Base-by-base conservation (phyloP, 1,284 basidiomycete genomes). In the Farysia itapuensis region DNA sequence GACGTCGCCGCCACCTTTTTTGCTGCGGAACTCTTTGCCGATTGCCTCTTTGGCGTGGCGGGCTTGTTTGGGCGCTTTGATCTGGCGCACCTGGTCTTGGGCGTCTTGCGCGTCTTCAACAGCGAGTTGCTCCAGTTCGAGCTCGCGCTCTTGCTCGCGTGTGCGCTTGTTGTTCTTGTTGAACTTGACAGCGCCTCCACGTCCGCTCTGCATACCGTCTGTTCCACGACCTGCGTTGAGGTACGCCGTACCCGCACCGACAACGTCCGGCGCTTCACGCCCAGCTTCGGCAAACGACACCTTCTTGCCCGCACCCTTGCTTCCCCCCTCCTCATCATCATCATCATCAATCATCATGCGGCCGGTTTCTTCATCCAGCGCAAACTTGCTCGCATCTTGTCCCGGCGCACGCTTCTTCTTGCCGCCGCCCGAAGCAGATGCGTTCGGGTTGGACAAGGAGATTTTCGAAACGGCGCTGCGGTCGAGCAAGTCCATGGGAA, bases 401-500 rank as follows among this genome's bases (percentile, higher is more conserved):
- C 91, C 90, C 19, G 89, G 88, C 37, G 53, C 13, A 26, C 50
- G 47, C 36, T 56, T 61, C 31, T 58, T 32, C 53, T 51, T 43
- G 16, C 45, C 18, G 43, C 31, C 31, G 38, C 12, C 42, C 19
- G 29, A 41, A 32, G 43, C 46, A 37, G 44, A 44, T 39, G 40
- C 47, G 35, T 58, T 54, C 8, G 41, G 48, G 40, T 52, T 57
- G 24, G 41, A 16, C 20, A 68, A 50, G 14, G 43, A 40, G 36
- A 57, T 61, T 8, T 56, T 48, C 0, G 58, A 51, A 4, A 48
- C 54, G 22, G 70, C 67, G 20, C 49, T 47, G 32, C 92, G 88
- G 49, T 90, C 86, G 5, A 99, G 80, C 43, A 99, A 81, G 80
- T 99, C 94, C 85, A 96, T 89, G 1, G 95, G 94, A 65, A 93